phyloP scores from a whole-genome alignment of 1,284 basidiomycete species.

The Rhizopogon hawkerae region DNA sequence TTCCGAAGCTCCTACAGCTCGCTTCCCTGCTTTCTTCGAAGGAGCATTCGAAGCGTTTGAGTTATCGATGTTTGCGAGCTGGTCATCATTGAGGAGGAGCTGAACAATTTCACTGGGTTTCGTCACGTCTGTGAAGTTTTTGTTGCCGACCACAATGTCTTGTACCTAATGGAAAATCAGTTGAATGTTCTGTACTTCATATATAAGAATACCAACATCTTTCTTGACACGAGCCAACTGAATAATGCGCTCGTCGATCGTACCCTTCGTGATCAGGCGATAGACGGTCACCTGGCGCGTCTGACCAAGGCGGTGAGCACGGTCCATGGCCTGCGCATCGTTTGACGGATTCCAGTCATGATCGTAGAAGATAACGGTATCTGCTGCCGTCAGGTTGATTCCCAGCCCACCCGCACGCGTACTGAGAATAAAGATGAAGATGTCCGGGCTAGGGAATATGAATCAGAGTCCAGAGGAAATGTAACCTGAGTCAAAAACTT shows the following conservation, averaged over 20 bases:
- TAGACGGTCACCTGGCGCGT: slow-evolving; percentile 99
- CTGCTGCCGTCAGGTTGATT: slow-evolving; percentile 97
- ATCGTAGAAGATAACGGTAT: slow-evolving; percentile 98
- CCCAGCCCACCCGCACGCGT: slow-evolving; percentile 96
- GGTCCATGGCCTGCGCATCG: slow-evolving; percentile 99
- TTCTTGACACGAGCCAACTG: slow-evolving; percentile 93
- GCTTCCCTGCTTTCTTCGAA: slow-evolving; percentile 33
- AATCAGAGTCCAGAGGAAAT: slow-evolving; percentile 4
- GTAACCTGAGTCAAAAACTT: slow-evolving; percentile 21
- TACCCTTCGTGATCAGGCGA: slow-evolving; percentile 91
- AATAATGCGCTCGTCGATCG: slow-evolving; percentile 98
- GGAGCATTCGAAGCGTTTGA: slow-evolving; percentile 31
- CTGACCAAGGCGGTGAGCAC: slow-evolving; percentile 97
- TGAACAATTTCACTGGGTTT: slow-evolving; percentile 98
- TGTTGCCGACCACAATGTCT: slow-evolving; percentile 98
- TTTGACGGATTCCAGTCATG: slow-evolving; percentile 99
- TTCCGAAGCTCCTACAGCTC: slow-evolving; percentile 23
- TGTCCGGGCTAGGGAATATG: slow-evolving; percentile 62
- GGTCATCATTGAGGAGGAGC: slow-evolving; percentile 91
- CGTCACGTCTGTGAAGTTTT: slow-evolving; percentile 84
- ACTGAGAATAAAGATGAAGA: slow-evolving; percentile 93
- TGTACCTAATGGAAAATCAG: slow-evolving; percentile 59
- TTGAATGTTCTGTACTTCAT: slow-evolving; percentile 1
- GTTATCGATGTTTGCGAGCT: slow-evolving; percentile 57
- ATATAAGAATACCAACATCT: slow-evolving; percentile 53